Evolutionary conservation across 2,329 filamentous ascomycete genomes (phyloP).

Genomic region (Reticulascus tulasneorum): DNA sequence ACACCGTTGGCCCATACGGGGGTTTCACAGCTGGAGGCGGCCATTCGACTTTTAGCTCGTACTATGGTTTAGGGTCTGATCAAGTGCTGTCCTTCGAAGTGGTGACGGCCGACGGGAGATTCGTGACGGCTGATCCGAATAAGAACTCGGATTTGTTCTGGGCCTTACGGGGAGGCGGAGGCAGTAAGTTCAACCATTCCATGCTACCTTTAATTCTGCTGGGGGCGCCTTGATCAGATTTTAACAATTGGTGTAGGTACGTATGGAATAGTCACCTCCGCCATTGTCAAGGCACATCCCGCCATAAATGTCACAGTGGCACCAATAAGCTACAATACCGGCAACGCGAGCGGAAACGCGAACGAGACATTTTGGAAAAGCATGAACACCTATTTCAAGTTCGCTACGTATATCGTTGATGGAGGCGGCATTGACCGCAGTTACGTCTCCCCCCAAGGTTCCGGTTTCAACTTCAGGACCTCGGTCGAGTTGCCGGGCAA

Average conservation of each 20-base stretch:
- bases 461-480: no score
- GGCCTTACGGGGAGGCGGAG: constrained; percentile 58
- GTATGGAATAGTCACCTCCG: constrained; percentile 37
- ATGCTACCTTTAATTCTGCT: no score
- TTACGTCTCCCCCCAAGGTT: no score
- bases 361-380: constrained; percentile 28
- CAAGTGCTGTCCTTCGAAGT: constrained; percentile 54
- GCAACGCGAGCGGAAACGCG: constrained; percentile 23
- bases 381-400: no score
- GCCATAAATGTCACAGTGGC: constrained; percentile 26
- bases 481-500: no score
- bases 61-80: constrained; percentile 55
- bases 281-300: constrained; percentile 37
- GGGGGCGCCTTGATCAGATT: no score
- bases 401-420: no score
- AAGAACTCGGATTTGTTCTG: constrained; percentile 58
- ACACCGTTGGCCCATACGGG: constrained; percentile 52
- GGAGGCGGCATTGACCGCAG: no score
- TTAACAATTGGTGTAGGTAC: no score
- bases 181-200: no score
- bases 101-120: constrained; percentile 44
- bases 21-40: constrained; percentile 60
- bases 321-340: constrained; percentile 20
- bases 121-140: constrained; percentile 41
- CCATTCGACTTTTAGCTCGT: constrained; percentile 47